Base-by-base conservation (phyloP, 1,284 basidiomycete genomes). In the Ustilago crameri region DNA sequence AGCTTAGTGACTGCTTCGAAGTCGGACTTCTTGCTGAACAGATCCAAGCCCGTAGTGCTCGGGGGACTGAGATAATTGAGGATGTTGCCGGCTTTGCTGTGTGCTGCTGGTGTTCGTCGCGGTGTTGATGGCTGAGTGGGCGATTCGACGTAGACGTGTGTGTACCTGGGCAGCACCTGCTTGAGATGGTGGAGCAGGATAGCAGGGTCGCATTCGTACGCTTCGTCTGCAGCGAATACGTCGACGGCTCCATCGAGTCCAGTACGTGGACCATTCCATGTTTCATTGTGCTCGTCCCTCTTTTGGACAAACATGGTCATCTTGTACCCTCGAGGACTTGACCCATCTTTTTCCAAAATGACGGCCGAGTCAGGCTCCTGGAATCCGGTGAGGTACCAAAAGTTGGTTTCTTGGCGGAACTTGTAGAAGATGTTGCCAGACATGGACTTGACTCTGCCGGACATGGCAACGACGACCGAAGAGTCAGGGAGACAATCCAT, bases 281-380 rank as follows among this genome's bases (percentile, higher is more conserved):
- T 89, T 80, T 94, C 93, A 75, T 91, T 90, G 27, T 88, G 86
- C 1, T 88, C 82, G 79, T 95, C 90, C 61, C 89, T 91, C 10
- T 92, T 90, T 1, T 87, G 85, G 0, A 80, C 91, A 82, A 97
- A 98, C 46, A 98, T 84, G 0, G 90, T 90, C 91, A 95, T 95
- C 64, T 87, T 88, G 85, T 95, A 97, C 0, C 94, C 94, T 70
- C 89, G 86, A 0, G 89, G 84, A 3, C 87, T 86, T 9, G 59
- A 72, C 9, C 69, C 14, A 22, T 74, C 47, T 45, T 71, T 70
- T 23, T 78, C 75, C 7, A 83, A 55, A 32, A 98, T 87, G 24
- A 97, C 86, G 0, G 92, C 93, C 14, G 94, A 89, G 65, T 96
- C 91, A 0, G 94, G 92, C 83, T 98, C 95, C 65, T 94, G 89